Conservation (phyloP, 306 rosid genomes). For the Styphnolobium japonicum region DNA sequence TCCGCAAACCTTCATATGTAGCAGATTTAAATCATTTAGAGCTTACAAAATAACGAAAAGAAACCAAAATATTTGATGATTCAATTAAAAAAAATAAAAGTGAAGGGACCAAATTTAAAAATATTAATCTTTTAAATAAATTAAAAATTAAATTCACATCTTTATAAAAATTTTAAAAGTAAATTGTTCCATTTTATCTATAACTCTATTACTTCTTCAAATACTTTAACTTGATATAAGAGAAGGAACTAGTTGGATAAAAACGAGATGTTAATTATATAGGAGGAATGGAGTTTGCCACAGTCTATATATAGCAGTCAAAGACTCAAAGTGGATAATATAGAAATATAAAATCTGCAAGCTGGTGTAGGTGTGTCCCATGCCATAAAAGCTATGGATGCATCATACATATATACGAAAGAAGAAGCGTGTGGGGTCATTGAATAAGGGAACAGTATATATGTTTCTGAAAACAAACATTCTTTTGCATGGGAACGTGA, state of each 20-base stretch:
- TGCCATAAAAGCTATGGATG: neutral
- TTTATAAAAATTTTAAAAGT: too few species aligned
- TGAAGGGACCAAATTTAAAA: too few species aligned
- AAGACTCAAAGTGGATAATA: neutral
- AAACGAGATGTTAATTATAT: too few species aligned
- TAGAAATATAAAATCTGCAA: neutral
- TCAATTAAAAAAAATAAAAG: too few species aligned
- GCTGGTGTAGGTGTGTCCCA: neutral
- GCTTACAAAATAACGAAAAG: too few species aligned
- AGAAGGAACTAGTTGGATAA: too few species aligned
- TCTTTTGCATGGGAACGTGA: slow-evolving; percentile 36
- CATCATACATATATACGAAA: neutral
- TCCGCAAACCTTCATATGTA: too few species aligned
- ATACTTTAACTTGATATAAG: too few species aligned
- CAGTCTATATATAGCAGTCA: neutral
- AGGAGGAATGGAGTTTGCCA: neutral
- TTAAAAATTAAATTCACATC: too few species aligned
- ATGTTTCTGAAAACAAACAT: slow-evolving; percentile 17
- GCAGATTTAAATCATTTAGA: too few species aligned
- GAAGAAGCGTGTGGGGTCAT: slow-evolving; percentile 32
- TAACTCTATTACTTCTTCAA: neutral
- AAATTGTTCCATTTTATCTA: neutral
- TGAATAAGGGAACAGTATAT: neutral
- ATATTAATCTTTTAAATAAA: too few species aligned
- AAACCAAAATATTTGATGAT: too few species aligned